Evolutionary conservation across 257 asterid genomes (phyloP).

Genomic region (Forsythia suspensa): DNA sequence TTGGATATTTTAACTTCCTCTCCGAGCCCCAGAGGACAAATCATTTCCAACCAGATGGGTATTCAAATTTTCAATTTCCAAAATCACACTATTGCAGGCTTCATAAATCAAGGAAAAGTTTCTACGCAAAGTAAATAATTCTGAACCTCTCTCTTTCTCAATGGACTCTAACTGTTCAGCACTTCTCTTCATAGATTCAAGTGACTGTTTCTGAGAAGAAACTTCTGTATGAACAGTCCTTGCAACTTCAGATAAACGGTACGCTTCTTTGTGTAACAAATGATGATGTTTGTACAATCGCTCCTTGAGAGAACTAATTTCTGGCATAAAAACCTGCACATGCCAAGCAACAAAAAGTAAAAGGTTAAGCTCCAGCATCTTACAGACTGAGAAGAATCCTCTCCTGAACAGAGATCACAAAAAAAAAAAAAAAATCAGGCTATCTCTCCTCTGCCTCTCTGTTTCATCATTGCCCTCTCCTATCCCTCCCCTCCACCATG

Average conservation of each 20-base stretch:
- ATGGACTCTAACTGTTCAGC: constrained; percentile 43
- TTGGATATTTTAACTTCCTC: constrained; percentile 34
- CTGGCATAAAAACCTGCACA: constrained; percentile 57
- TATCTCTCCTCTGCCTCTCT: not conserved
- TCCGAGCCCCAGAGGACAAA: constrained; percentile 37
- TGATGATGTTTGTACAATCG: constrained; percentile 54
- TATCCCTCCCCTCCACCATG: not conserved
- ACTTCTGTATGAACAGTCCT: constrained; percentile 47
- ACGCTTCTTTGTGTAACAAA: constrained; percentile 59
- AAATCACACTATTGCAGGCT: constrained; percentile 57
- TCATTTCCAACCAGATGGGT: constrained; percentile 41
- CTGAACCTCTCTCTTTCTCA: constrained; percentile 67
- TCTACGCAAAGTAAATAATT: constrained; percentile 49
- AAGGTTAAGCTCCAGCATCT: constrained; percentile 23
- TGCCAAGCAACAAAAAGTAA: constrained; percentile 19
- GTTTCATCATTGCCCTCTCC: not conserved
- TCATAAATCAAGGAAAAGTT: constrained; percentile 55
- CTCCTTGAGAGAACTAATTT: constrained; percentile 58
- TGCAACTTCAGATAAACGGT: constrained; percentile 49
- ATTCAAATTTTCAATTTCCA: constrained; percentile 64
- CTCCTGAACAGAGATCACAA: not conserved
- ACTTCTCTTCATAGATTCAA: constrained; percentile 54
- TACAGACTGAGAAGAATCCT: constrained; percentile 18
- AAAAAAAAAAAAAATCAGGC: not conserved
- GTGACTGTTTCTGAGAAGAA: constrained; percentile 50